Evolutionary conservation across 2,329 filamentous ascomycete genomes (phyloP).

Genomic region (Cladosporium sp.): DNA sequence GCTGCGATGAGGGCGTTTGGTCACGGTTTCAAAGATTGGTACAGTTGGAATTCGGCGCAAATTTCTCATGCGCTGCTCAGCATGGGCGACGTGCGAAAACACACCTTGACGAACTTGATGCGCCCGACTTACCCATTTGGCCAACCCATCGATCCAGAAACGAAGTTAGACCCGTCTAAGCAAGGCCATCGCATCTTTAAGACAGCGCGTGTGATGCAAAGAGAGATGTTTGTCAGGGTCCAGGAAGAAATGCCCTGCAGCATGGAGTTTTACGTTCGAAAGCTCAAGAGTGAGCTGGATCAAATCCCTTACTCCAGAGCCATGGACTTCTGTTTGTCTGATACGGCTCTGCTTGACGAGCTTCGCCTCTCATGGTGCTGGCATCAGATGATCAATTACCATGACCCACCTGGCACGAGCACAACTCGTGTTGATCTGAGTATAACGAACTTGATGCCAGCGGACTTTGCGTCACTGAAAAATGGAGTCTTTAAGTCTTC

Average conservation of each 20-base stretch:
- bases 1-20: not conserved
- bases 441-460: not conserved
- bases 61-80: not conserved
- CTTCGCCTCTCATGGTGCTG: not conserved
- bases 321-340: not conserved
- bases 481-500: not conserved
- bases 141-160: not conserved
- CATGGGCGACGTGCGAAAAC: not conserved
- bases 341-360: not conserved
- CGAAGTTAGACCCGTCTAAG: not conserved
- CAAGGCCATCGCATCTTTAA: not conserved
- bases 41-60: not conserved
- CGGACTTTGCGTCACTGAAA: not conserved
- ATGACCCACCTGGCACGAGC: not conserved
- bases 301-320: not conserved
- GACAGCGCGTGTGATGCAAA: not conserved
- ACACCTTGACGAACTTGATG: no score
- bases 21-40: not conserved
- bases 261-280: not conserved
- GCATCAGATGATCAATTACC: not conserved
- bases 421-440: not conserved
- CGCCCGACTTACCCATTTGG: not conserved
- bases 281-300: not conserved
- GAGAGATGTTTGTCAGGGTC: not conserved
- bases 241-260: not conserved